Conservation (phyloP, 768 basidiomycete genomes). For the Mycena galericulata region DNA sequence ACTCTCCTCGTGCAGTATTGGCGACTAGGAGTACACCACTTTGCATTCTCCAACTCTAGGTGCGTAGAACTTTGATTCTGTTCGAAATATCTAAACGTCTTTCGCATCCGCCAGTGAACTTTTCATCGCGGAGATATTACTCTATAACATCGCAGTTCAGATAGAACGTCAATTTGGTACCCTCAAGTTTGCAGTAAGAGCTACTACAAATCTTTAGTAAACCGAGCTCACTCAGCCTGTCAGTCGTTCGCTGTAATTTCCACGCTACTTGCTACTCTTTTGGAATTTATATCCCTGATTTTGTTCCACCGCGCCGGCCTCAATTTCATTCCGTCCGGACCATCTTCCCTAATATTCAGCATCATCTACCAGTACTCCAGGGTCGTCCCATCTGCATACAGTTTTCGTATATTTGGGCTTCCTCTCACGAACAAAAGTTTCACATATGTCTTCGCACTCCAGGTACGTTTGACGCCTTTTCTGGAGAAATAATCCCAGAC, state of each 20-base stretch:
- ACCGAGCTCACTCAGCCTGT: constrained; percentile 20
- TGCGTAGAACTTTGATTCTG: neutral
- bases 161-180: constrained; percentile 91
- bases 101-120: constrained; percentile 66
- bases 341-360: constrained; percentile 80
- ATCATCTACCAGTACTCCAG: constrained; percentile 87
- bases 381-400: constrained; percentile 81
- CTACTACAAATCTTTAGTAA: neutral
- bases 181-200: constrained; percentile 84
- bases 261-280: constrained; percentile 69
- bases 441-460: constrained; percentile 75
- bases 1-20: constrained; percentile 71
- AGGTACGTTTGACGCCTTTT: constrained; percentile 60
- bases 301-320: constrained; percentile 74
- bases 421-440: constrained; percentile 82
- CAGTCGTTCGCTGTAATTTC: constrained; percentile 87
- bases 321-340: constrained; percentile 82
- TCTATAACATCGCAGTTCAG: constrained; percentile 77
- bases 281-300: constrained; percentile 76
- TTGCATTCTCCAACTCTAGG: constrained; percentile 81
- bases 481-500: neutral
- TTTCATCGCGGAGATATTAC: constrained; percentile 76
- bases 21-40: constrained; percentile 79
- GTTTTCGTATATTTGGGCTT: constrained; percentile 80
- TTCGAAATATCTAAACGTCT: neutral